A percentile compares a stretch with the other conserved stretches of the same genome.
Conservation (phyloP, 2,329 filamentous ascomycete genomes). For the Aspergillus spinulosporus region DNA sequence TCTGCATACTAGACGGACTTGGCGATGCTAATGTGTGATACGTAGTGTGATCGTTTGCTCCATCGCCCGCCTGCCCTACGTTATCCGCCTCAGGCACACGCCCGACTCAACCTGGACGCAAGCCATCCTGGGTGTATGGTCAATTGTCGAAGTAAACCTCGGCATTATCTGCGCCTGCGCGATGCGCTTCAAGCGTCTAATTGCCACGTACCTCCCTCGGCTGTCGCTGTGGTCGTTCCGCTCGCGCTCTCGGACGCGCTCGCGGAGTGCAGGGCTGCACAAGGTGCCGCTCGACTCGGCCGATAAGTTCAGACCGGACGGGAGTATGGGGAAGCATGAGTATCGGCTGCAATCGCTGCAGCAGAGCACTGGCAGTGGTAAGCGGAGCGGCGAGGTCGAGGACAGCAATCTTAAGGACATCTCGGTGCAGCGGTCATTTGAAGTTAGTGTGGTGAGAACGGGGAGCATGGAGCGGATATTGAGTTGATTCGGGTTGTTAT, state of each 20-base stretch:
- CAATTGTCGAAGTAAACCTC: constrained; percentile 21
- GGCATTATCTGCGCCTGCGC: constrained; percentile 22
- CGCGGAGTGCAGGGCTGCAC: background rate
- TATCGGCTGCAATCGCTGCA: background rate
- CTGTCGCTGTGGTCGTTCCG: constrained; percentile 12
- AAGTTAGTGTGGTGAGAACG: background rate
- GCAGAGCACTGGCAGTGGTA: background rate
- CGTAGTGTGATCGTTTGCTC: constrained; percentile 18
- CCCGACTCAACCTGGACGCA: constrained; percentile 16
- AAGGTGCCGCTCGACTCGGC: background rate
- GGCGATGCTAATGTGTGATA: background rate
- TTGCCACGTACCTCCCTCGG: constrained; percentile 12
- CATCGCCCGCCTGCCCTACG: constrained; percentile 19
- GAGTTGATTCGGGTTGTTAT: background rate
- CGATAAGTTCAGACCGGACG: background rate
- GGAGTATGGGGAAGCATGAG: background rate
- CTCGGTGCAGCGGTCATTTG: background rate
- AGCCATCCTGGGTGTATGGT: constrained; percentile 19
- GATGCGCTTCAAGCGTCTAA: constrained; percentile 19
- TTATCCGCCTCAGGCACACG: constrained; percentile 12
- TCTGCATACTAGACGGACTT: no score
- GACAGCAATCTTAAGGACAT: background rate
- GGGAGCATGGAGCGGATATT: background rate
- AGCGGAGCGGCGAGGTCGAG: background rate
- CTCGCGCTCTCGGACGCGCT: background rate